Base-by-base conservation (phyloP, 495 filamentous ascomycete genomes). In the Penicillium roqueforti region DNA sequence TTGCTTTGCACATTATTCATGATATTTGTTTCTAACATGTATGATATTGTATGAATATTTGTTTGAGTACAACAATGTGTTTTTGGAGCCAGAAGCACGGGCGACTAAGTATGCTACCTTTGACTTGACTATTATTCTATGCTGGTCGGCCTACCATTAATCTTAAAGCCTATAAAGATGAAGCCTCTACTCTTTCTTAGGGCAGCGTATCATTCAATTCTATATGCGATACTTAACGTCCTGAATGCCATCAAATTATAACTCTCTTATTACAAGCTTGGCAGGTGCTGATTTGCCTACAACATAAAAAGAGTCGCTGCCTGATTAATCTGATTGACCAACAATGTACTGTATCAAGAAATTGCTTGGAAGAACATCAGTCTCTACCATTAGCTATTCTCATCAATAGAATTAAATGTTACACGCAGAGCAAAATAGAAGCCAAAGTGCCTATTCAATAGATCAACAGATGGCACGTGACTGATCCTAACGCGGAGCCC, bases 1-100 rank as follows among this genome's bases (percentile, higher is more conserved):
- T 39, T 92, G 91, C 55, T 95, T 98, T 68, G 80, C 69, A 31
- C 58, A 60, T 18, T 60, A 59, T 29, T 44, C 46, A 51, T 51
- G 37, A 29, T 26, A 3, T 19, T 23, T 49, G 22, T 13, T 36
- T 44, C 19, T n/a, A 11, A 1, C 14, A 25, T 56, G 47, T 58
- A 55, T 29, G 20, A 56, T 45, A 62, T 39, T 55, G 36, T 39
- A 40, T n/a, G 14, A 32, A 31, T n/a, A 16, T 44, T 51, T 19
- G 7, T 50, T 45, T 38, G 45, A 53, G 20, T 47, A 11, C 25
- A 13, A 28, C 14, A 20, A 37, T 45, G 11, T 44, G 18, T 29
- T 28, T 23, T 34, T 38, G 32, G 47, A 6, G 31, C 29, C 20
- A 23, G 34, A 31, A 31, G n/a, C n/a, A n/a, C n/a, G n/a, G n/a